Evolutionary conservation across 2,329 filamentous ascomycete genomes (phyloP).

Genomic region (Neurospora sp.): DNA sequence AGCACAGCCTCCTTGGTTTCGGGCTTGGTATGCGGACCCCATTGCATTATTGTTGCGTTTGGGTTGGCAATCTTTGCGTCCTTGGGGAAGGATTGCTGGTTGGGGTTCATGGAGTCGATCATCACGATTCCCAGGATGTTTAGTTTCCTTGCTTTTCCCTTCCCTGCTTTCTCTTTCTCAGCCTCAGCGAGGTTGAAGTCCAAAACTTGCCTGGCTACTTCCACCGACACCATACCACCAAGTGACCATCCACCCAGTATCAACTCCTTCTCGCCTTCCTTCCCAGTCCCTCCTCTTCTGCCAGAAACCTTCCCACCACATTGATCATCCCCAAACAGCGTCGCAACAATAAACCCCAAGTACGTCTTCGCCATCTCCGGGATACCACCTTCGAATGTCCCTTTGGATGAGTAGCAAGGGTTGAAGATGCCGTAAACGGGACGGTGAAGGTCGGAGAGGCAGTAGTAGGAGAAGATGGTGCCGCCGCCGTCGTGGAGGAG

Average conservation of each 20-base stretch:
- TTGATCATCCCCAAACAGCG: constrained; percentile 20
- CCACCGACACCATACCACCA: constrained; percentile 40
- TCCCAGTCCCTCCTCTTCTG: background rate
- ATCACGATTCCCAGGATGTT: constrained; percentile 40
- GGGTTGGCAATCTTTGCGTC: background rate
- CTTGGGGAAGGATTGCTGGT: background rate
- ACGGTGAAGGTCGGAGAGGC: constrained; percentile 38
- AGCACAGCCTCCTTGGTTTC: constrained; percentile 22
- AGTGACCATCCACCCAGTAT: constrained; percentile 38
- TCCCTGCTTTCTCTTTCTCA: constrained; percentile 2
- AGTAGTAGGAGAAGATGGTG: constrained; percentile 48
- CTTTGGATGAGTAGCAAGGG: constrained; percentile 37
- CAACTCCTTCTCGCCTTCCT: background rate
- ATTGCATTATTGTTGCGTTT: constrained; percentile 16
- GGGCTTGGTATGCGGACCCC: constrained; percentile 18
- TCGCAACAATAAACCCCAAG: constrained; percentile 30
- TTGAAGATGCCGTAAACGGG: constrained; percentile 46
- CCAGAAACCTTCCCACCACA: constrained; percentile 21
- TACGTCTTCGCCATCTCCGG: constrained; percentile 45
- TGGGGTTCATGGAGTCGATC: constrained; percentile 38
- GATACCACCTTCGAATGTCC: constrained; percentile 41
- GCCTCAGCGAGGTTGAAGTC: constrained; percentile 17
- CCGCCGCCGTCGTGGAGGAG: constrained; percentile 54
- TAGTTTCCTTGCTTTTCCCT: constrained; percentile 14
- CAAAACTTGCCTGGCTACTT: constrained; percentile 36